Percentiles rank a stretch among this genome's conserved stretches.
These are phyloP conservation scores for Tetradesmus obliquus DNA, from an alignment of 139 green algal species.

Conservation along the genomic window DNA sequence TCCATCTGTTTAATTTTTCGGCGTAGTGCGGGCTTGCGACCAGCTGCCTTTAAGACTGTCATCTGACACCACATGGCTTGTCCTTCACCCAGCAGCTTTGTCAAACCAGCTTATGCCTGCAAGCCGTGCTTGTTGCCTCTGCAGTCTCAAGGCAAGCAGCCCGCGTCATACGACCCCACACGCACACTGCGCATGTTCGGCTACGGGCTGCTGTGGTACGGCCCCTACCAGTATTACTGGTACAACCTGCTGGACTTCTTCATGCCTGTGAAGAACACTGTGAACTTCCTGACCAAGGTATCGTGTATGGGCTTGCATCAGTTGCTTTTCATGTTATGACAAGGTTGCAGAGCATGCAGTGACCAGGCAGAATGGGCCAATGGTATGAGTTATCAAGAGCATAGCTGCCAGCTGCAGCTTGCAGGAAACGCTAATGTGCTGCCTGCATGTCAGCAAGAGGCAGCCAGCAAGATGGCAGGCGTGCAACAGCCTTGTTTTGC, in stretches of 20 bases:
- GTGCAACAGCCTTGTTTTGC: too few species aligned
- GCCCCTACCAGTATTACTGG: constrained; percentile 81
- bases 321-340: background rate
- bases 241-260: constrained; percentile 71
- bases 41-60: background rate
- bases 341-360: background rate
- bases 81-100: background rate
- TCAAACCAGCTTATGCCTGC: background rate
- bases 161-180: constrained; percentile 56
- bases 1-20: background rate
- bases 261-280: constrained; percentile 64
- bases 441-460: background rate
- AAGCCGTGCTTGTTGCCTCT: background rate
- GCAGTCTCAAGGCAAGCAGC: background rate
- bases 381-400: background rate
- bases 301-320: background rate
- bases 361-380: background rate
- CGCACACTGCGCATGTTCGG: constrained; percentile 79
- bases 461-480: too few species aligned
- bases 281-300: constrained; percentile 77
- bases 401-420: background rate
- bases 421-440: background rate
- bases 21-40: background rate
- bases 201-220: constrained; percentile 85
- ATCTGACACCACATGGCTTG: background rate